Evolutionary conservation across 1,284 basidiomycete species (phyloP).

Genomic region (Phellopilus nigrolimitatus): DNA sequence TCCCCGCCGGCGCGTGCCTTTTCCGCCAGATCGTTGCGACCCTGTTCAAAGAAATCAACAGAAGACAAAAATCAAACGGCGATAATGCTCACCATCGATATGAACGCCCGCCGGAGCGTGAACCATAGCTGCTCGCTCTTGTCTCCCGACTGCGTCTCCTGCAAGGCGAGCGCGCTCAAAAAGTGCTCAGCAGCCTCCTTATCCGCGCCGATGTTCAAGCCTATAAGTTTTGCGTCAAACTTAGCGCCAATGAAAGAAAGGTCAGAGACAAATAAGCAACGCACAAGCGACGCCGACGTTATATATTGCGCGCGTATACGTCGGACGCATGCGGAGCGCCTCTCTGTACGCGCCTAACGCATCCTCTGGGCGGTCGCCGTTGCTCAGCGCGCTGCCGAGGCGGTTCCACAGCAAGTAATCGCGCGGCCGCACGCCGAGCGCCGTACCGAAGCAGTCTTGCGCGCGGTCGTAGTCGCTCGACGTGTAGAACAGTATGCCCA

Average conservation of each 20-base stretch:
- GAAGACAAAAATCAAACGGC: conserved; percentile 2
- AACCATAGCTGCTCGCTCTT: conserved; percentile 87
- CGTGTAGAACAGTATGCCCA: conserved; percentile 93
- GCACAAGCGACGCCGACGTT: conserved; percentile 95
- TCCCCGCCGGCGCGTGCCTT: conserved; percentile 39
- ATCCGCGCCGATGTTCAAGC: conserved; percentile 92
- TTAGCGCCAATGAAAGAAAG: conserved; percentile 5
- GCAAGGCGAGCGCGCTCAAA: conserved; percentile 86
- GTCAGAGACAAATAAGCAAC: conserved; percentile 25
- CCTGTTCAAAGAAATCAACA: conserved; percentile 26
- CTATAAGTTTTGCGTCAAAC: conserved; percentile 34
- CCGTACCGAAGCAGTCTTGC: conserved; percentile 88
- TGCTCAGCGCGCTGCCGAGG: conserved; percentile 91
- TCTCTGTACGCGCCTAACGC: conserved; percentile 93
- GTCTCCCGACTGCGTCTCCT: conserved; percentile 56
- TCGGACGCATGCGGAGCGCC: conserved; percentile 90
- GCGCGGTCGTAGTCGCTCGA: conserved; percentile 75
- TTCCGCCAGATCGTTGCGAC: conserved; percentile 45
- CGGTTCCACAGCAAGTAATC: conserved; percentile 98
- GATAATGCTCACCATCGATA: conserved; percentile 65
- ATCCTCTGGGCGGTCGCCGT: conserved; percentile 92
- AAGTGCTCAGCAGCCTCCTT: conserved; percentile 98
- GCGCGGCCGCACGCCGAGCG: conserved; percentile 75
- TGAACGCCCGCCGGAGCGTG: conserved; percentile 83
- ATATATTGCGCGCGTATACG: conserved; percentile 96